A percentile compares a stretch with the other conserved stretches of the same genome.
Evolutionary conservation across 768 basidiomycete genomes (phyloP).

Genomic region (Rhizopogon salebrosus): DNA sequence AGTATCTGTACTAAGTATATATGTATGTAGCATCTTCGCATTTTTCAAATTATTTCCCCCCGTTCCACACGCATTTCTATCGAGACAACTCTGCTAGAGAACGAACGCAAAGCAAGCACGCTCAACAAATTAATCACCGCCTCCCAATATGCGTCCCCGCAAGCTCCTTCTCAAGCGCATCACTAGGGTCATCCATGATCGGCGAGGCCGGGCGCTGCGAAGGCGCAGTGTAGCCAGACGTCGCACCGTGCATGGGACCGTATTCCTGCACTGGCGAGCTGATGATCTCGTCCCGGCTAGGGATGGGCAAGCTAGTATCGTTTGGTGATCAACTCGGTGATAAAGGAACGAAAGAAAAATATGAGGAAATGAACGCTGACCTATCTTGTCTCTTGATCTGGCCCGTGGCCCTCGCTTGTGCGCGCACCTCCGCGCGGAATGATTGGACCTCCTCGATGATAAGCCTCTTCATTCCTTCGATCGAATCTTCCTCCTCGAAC

Average conservation of each 20-base stretch:
- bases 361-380: slow-evolving; percentile 28
- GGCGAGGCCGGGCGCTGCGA: slow-evolving; percentile 53
- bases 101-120: background rate
- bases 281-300: slow-evolving; percentile 75
- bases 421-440: slow-evolving; percentile 87
- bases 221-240: slow-evolving; percentile 58
- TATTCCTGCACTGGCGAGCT: slow-evolving; percentile 68
- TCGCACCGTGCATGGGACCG: slow-evolving; percentile 56
- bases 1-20: background rate
- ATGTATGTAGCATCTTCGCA: background rate
- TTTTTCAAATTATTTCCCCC: background rate
- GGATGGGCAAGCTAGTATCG: slow-evolving; percentile 63
- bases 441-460: slow-evolving; percentile 89
- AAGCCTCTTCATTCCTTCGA: slow-evolving; percentile 94
- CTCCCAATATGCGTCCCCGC: slow-evolving; percentile 57
- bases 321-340: background rate
- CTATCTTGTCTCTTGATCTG: slow-evolving; percentile 77
- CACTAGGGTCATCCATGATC: slow-evolving; percentile 80
- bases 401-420: slow-evolving; percentile 68
- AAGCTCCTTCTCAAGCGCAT: slow-evolving; percentile 83
- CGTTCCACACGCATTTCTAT: background rate
- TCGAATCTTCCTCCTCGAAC: slow-evolving; percentile 95
- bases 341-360: background rate
- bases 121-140: slow-evolving; percentile 11
- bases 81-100: too few species aligned